Evolutionary conservation across 1,139 yeast genomes (phyloP).

Genomic region (Taphrina betulina): DNA sequence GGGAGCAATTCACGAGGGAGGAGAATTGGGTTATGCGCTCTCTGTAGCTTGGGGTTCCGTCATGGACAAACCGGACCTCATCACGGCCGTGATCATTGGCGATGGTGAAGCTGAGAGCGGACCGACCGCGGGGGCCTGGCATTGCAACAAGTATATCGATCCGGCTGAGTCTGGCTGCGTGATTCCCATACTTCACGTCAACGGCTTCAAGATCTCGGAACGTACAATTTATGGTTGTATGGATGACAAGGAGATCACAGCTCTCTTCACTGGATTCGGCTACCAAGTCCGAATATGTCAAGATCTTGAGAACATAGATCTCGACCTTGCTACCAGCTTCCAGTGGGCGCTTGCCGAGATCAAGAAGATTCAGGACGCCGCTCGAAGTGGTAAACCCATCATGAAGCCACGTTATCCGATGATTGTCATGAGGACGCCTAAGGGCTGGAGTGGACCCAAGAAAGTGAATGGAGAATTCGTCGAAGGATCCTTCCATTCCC

Average conservation of each 20-base stretch:
- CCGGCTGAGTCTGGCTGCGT: constrained; percentile 40
- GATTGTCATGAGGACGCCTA: constrained; percentile 39
- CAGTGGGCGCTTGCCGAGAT: constrained; percentile 38
- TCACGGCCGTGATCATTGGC: constrained; percentile 37
- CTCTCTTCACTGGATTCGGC: constrained; percentile 39
- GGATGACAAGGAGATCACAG: constrained; percentile 38
- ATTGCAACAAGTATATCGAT: constrained; percentile 38
- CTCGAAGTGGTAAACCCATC: constrained; percentile 37
- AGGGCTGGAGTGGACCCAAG: constrained; percentile 39
- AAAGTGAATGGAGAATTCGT: constrained; percentile 37
- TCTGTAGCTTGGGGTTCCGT: constrained; percentile 39
- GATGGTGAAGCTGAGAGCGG: constrained; percentile 40
- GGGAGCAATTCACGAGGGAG: constrained; percentile 40
- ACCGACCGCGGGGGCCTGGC: constrained; percentile 40
- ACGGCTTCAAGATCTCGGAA: constrained; percentile 40
- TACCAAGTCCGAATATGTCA: constrained; percentile 38
- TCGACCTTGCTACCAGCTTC: constrained; percentile 37
- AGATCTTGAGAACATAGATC: constrained; percentile 35
- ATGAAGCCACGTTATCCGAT: constrained; percentile 39
- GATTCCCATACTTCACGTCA: constrained; percentile 38
- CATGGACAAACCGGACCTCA: constrained; percentile 39
- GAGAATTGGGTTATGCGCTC: constrained; percentile 39
- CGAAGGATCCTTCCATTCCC: constrained; percentile 39
- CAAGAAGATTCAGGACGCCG: constrained; percentile 37
- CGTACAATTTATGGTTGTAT: constrained; percentile 38